Conservation (phyloP, 1,139 yeast species). For the Geotrichum reessii region DNA sequence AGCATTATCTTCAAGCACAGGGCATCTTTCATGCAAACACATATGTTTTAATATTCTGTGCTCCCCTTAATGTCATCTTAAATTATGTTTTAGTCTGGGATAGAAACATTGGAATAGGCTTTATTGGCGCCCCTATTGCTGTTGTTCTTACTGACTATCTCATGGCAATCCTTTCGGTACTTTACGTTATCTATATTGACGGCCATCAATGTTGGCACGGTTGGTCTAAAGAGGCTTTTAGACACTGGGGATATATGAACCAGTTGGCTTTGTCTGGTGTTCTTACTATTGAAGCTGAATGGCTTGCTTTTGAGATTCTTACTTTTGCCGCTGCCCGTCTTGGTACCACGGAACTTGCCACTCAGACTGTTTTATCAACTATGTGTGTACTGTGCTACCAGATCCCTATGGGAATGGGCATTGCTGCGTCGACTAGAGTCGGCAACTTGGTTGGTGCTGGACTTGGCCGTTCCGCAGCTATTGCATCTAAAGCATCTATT, state of each 20-base stretch:
- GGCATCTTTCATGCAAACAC: constrained; percentile 91
- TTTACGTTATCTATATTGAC: constrained; percentile 50
- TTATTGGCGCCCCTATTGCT: constrained; percentile 64
- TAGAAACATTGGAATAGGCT: constrained; percentile 52
- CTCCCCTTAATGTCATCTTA: constrained; percentile 67
- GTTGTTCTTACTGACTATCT: constrained; percentile 60
- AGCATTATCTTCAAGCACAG: constrained; percentile 82
- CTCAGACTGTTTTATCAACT: constrained; percentile 80
- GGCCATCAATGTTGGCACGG: constrained; percentile 77
- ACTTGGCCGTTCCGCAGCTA: constrained; percentile 54
- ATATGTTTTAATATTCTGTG: constrained; percentile 65
- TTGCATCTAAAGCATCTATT: constrained; percentile 61
- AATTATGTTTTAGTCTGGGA: constrained; percentile 82
- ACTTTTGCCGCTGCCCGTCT: constrained; percentile 67
- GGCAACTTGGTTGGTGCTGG: constrained; percentile 83
- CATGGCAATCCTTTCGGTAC: constrained; percentile 47
- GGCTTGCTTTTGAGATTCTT: constrained; percentile 74
- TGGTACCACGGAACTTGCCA: constrained; percentile 77
- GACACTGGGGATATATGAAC: constrained; percentile 60
- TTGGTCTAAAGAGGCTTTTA: constrained; percentile 40
- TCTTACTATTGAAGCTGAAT: constrained; percentile 80
- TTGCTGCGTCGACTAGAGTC: constrained; percentile 78
- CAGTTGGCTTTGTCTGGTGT: constrained; percentile 73
- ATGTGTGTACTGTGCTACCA: constrained; percentile 74
- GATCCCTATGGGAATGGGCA: constrained; percentile 83